Base-by-base conservation (phyloP, 2,329 filamentous ascomycete genomes). In the Fusarium virguliforme region DNA sequence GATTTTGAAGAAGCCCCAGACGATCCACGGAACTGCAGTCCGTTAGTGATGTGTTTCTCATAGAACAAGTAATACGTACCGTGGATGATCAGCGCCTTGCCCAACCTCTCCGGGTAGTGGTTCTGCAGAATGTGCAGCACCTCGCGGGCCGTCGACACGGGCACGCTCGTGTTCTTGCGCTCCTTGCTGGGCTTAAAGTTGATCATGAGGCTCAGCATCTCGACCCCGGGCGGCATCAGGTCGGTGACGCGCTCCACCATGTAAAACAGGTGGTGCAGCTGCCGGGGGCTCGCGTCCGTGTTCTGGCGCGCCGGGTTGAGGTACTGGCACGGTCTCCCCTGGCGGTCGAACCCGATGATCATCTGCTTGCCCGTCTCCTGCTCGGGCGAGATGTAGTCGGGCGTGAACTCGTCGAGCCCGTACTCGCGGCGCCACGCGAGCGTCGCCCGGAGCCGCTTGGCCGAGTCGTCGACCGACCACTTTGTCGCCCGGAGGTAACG, bases 321-420 rank as follows among this genome's bases (percentile, higher is more conserved):
- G 82, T 98, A 98, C 77, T 96, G 89, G 80, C 95, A 98, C 2
- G 95, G 94, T n/a, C 95, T 87, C 55, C 88, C 92, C 67, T 94
- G 85, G 65, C 91, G 93, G 83, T 99, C 96, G 81, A 90, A 99
- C 43, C 96, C 96, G 22, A 96, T 82, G 64, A 97, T 87, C 64
- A 97, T 87, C 81, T 98, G 95, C 85, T 99, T 99, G 73, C 96
- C 96, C 9, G 95, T 98, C 84, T 95, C 94, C 81, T 98, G 97
- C 85, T 99, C 96, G 12, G 93, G 90, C 1, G 92, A 94, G 77
- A 98, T 95, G 82, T 97, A 92, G 8, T 98, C 95, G 9, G 92
- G 86, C 0, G 94, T 95, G 77, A 94, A 88, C 59, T 88, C 90
- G 67, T 93, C 89, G 63, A 97, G 86, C 53, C 94, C 94, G 78